A percentile compares a stretch with the other conserved stretches of the same genome.
phyloP scores from a whole-genome alignment of 768 basidiomycete species.

The Lactifluus hygrophoroides region DNA sequence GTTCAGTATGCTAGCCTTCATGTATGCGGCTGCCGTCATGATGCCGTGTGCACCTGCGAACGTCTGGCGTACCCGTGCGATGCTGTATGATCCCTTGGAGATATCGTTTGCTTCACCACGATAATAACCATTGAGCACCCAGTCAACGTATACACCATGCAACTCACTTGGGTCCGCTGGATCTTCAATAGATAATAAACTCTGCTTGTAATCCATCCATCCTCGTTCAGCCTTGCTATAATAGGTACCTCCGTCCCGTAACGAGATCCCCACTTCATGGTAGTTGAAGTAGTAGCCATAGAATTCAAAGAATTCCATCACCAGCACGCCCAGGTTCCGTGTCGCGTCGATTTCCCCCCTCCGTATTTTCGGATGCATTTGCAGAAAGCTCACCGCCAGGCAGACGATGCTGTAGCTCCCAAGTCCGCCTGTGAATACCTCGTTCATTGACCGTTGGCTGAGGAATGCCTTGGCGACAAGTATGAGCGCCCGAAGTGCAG shows the following conservation, averaged over 20 bases:
- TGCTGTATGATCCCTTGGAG: conserved; percentile 78
- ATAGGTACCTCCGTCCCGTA: conserved; percentile 84
- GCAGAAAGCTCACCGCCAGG: conserved; percentile 86
- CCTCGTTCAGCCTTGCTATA: conserved; percentile 75
- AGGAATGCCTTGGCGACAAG: conserved; percentile 89
- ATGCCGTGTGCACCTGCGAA: conserved; percentile 76
- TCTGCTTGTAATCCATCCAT: conserved; percentile 60
- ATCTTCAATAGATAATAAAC: conserved; percentile 82
- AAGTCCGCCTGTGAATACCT: conserved; percentile 93
- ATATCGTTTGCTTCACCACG: conserved; percentile 76
- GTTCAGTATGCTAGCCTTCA: conserved; percentile 52
- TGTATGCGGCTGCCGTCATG: conserved; percentile 65
- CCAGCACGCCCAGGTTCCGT: conserved; percentile 84
- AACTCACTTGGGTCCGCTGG: conserved; percentile 79
- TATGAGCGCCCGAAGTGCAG: conserved; percentile 76
- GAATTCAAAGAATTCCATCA: conserved; percentile 96
- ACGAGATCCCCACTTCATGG: conserved; percentile 78
- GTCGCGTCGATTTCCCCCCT: conserved; percentile 79
- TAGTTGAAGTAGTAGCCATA: conserved; percentile 93
- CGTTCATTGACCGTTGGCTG: conserved; percentile 87
- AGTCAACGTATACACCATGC: neutral
- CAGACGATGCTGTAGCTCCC: conserved; percentile 95
- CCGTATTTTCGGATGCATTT: conserved; percentile 95
- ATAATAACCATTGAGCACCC: neutral
- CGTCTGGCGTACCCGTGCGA: conserved; percentile 71